Evolutionary conservation across 805 yeast species (phyloP), one percentile per base, ranked within the genome.

Genomic region (Cyberlindnera samutprakarnensis): DNA sequence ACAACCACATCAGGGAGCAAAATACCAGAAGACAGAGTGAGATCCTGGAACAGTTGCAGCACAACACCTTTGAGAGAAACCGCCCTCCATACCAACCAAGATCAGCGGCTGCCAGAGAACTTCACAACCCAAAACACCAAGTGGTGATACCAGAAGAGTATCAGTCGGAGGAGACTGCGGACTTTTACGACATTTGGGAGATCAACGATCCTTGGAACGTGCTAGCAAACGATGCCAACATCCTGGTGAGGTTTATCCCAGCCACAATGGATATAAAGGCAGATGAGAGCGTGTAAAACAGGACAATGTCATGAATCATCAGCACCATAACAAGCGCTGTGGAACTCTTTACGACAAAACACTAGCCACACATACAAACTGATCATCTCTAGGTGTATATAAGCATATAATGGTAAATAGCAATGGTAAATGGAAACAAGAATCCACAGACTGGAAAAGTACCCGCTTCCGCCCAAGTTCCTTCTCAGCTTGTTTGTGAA

Each of bases 131-230:
- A 38, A 39, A 7, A 49, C 44, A 21, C 4, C 9, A 8, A 3
- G 7, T 12, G 7, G 30, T 20, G 25, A 28, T 20, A 14, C 30
- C 30, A 9, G 25, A 14, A 12, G 30, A 21, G 12, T 42, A 41
- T 20, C 41, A 46, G 14, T 25, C 46, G 6, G 38, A 42, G 19
- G 45, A 42, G 18, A 47, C 44, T n/a, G 31, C 37, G 18, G 54
- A 48, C 21, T 23, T 51, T 5, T 41, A 39, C 14, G 53, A 49
- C 16, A 44, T 42, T 2, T 49, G 56, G 54, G 41, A 44, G 8
- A 9, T 45, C 14, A 49, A 48, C 20, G 42, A 47, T 23, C 56
- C 56, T 1, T 51, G 56, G 56, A 37, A 28, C 2, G 18, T 32
- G 6, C 37, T 51, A 14, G 48, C 41, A 1, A 21, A 27, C 9